Evolutionary conservation across 2,329 filamentous ascomycete genomes (phyloP).

Genomic region (Huntiella omanensis): DNA sequence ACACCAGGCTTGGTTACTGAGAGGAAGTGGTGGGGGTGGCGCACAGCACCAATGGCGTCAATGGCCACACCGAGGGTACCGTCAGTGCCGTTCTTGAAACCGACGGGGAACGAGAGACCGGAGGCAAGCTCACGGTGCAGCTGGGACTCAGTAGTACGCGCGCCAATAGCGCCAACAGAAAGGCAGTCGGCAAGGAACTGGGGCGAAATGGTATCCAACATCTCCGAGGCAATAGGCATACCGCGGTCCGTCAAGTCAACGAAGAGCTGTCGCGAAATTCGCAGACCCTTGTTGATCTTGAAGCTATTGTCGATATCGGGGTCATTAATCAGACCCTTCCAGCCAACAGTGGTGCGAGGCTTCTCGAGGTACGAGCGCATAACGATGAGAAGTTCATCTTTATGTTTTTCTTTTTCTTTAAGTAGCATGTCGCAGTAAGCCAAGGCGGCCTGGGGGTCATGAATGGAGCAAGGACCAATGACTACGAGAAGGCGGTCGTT

Average conservation of each 20-base stretch:
- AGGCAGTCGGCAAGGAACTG: conserved; percentile 90
- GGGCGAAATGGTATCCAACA: conserved; percentile 94
- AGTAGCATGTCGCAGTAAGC: conserved; percentile 81
- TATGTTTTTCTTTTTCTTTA: conserved; percentile 68
- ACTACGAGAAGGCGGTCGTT: conserved; percentile 50
- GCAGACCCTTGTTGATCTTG: conserved; percentile 95
- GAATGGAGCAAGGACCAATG: conserved; percentile 90
- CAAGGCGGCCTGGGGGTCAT: conserved; percentile 77
- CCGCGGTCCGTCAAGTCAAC: conserved; percentile 78
- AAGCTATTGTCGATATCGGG: conserved; percentile 96
- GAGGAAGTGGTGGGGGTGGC: conserved; percentile 87
- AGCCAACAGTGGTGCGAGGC: conserved; percentile 90
- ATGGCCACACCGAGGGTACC: conserved; percentile 77
- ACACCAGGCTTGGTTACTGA: conserved; percentile 94
- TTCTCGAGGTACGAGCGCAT: conserved; percentile 99
- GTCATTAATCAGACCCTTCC: conserved; percentile 98
- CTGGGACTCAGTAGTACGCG: conserved; percentile 92
- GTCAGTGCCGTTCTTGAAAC: conserved; percentile 99
- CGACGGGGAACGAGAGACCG: conserved; percentile 88
- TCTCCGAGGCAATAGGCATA: conserved; percentile 93
- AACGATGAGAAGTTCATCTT: conserved; percentile 77
- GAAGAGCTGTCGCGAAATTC: conserved; percentile 74
- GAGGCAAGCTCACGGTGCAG: conserved; percentile 87
- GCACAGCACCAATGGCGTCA: conserved; percentile 84
- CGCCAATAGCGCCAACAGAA: conserved; percentile 81